A percentile compares a stretch with the other conserved stretches of the same genome.
Evolutionary conservation across 345 rosid genomes (phyloP).

Genomic region (Triadica sebifera): DNA sequence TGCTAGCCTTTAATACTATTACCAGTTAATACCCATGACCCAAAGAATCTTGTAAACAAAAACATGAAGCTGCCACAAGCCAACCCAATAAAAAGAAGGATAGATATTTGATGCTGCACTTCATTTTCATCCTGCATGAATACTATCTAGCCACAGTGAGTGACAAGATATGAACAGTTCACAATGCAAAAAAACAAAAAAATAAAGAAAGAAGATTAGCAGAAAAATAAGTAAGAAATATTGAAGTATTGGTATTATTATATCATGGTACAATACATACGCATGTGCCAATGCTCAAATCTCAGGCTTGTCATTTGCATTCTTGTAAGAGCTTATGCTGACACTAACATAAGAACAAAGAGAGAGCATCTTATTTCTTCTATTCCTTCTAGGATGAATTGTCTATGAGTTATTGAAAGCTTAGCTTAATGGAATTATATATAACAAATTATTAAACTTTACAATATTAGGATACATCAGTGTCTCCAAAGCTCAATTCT

Average conservation of each 20-base stretch:
- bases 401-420: background rate
- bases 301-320: background rate
- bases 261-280: background rate
- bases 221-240: background rate
- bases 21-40: constrained; percentile 80
- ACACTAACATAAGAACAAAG: background rate
- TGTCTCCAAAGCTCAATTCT: background rate
- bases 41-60: constrained; percentile 58
- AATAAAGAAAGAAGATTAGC: background rate
- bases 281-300: background rate
- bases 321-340: background rate
- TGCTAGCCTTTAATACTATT: constrained; percentile 24
- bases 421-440: background rate
- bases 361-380: background rate
- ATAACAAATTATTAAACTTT: background rate
- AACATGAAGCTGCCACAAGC: constrained; percentile 71
- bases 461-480: background rate
- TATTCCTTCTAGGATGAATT: background rate
- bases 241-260: background rate
- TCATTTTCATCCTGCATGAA: constrained; percentile 65
- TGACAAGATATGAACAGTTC: background rate
- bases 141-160: background rate
- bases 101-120: constrained; percentile 90
- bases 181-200: background rate
- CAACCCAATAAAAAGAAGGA: constrained; percentile 71